These are phyloP conservation scores for Hortiboletus campestris DNA, from an alignment of 768 basidiomycete species.

Conservation along the genomic window DNA sequence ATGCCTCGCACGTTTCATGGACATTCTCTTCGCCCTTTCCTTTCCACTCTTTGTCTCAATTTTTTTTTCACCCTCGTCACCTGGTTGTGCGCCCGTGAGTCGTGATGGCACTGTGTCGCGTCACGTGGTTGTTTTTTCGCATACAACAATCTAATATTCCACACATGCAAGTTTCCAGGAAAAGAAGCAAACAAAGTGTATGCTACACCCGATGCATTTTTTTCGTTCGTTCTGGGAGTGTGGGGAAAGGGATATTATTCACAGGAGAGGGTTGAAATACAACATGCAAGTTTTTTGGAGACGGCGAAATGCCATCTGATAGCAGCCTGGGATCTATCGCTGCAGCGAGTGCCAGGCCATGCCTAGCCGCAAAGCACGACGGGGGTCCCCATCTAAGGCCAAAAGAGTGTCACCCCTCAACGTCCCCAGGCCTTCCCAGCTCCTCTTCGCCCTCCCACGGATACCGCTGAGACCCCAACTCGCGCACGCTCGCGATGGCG, in stretches of 20 bases:
- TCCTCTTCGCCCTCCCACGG: constrained; percentile 50
- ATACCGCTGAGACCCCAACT: constrained; percentile 55
- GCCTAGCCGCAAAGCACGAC: neutral
- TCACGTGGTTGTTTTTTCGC: neutral
- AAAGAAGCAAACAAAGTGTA: neutral
- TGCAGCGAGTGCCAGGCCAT: too few relatives aligned
- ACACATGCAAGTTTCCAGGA: neutral
- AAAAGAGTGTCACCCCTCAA: constrained; percentile 3
- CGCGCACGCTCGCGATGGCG: constrained; percentile 69
- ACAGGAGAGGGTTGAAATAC: neutral
- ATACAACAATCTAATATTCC: neutral
- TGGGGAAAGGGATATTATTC: neutral
- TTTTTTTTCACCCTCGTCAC: neutral
- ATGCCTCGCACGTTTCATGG: neutral
- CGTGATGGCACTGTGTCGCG: neutral
- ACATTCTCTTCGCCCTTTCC: too few relatives aligned
- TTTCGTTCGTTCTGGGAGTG: neutral
- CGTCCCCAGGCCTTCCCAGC: constrained; percentile 17
- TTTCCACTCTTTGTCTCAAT: neutral
- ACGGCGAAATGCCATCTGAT: too few relatives aligned
- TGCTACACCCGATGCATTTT: neutral
- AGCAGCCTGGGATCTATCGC: neutral
- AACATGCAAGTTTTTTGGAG: neutral
- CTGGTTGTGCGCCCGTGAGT: neutral
- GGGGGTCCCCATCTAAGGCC: too few relatives aligned